Evolutionary conservation across 441 rosid species (phyloP), one percentile per base, ranked within the genome.

Genomic region (Adansonia madagascariensis): DNA sequence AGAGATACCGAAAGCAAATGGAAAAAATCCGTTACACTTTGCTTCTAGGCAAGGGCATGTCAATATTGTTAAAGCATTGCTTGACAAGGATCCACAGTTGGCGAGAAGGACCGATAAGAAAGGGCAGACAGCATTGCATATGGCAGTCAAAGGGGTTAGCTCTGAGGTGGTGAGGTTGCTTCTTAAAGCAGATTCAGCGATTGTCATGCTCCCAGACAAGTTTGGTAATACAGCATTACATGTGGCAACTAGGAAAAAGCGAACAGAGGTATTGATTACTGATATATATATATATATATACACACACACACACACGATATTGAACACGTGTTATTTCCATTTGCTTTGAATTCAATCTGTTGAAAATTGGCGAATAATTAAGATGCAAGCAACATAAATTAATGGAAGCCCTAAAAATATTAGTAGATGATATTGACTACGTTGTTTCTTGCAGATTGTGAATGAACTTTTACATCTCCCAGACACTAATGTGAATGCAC

Each of bases 81-180:
- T 95, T 0, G 84, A 85, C 49, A 81, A 79, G 82, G 95, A 93
- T 82, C 91, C 97, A 2, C 95, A 90, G 35, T 81, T 93, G 57
- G 95, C 98, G 3, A 86, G 96, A 65, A 79, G 91, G 76, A 91
- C 95, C 52, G 98, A 95, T 77, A 95, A 91, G 91, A 95, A 95
- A 75, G 97, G 92, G 6, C 98, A 95, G 80, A 95, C 99, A n/a
- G 88, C 99, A 52, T 79, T 95, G 78, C 99, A 95, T 77, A 95
- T 92, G 99, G 98, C 97, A 70, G 98, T 95, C 53, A 93, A 95
- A 85, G 99, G 98, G n/a, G 77, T 82, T 59, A 89, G 88, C 84
- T 63, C 79, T 75, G 79, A 85, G 66, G 97, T 88, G 24, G 99
- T 92, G 70, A 85, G 84, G 86, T 82, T 86, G 81, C 91, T 95